Evolutionary conservation across 345 rosid genomes (phyloP).

Genomic region (Leavenworthia alabamica): DNA sequence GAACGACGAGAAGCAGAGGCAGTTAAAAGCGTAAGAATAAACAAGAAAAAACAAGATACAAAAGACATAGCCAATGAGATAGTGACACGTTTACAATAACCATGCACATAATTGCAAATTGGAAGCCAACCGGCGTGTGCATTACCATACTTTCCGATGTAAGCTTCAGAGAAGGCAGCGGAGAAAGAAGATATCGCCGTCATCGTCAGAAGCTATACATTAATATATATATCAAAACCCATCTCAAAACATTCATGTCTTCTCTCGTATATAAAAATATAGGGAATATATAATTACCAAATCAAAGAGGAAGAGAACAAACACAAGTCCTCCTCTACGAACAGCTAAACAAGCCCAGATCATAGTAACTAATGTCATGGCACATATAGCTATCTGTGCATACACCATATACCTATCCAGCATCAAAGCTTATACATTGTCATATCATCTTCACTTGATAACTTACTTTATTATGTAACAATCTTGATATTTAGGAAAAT

Average conservation of each 20-base stretch:
- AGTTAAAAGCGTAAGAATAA: slow-evolving; percentile 44
- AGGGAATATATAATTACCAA: slow-evolving; percentile 19
- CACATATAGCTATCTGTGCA: slow-evolving; percentile 23
- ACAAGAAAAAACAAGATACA: slow-evolving; percentile 28
- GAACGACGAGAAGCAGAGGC: slow-evolving; percentile 41
- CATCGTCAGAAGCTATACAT: slow-evolving; percentile 38
- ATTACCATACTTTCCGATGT: slow-evolving; percentile 49
- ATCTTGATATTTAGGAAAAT: too few species aligned
- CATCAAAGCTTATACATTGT: not conserved
- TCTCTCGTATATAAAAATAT: not conserved
- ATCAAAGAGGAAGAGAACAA: slow-evolving; percentile 29
- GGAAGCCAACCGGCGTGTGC: slow-evolving; percentile 58
- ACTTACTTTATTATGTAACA: too few species aligned
- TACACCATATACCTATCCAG: slow-evolving; percentile 22
- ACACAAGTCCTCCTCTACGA: slow-evolving; percentile 18
- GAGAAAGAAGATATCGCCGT: slow-evolving; percentile 47
- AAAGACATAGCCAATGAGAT: slow-evolving; percentile 34
- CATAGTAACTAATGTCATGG: slow-evolving; percentile 12
- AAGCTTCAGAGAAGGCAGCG: slow-evolving; percentile 51
- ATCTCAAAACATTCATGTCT: not conserved
- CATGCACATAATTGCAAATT: slow-evolving; percentile 40
- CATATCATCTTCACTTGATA: not conserved
- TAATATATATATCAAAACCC: not conserved
- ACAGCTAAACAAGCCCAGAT: slow-evolving; percentile 24
- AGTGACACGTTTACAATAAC: slow-evolving; percentile 40